Evolutionary conservation across 2,329 filamentous ascomycete species (phyloP).

Genomic region (Neofusicoccum sp.): DNA sequence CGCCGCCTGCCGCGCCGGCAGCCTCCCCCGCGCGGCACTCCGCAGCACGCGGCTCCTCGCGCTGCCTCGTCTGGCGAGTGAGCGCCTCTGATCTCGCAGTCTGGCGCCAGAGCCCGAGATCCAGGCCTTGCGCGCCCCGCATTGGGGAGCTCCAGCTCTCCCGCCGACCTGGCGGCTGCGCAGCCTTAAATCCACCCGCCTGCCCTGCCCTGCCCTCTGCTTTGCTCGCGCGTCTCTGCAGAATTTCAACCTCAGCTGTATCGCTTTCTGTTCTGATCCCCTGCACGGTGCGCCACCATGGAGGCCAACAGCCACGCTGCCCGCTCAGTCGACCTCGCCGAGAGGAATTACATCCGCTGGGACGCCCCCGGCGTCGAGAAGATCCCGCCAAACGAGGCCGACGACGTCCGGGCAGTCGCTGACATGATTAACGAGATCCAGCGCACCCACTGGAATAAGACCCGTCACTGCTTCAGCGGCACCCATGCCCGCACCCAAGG

Average conservation of each 20-base stretch:
- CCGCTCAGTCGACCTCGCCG: background rate
- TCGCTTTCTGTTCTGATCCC: background rate
- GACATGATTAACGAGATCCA: slow-evolving; percentile 48
- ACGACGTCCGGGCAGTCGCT: slow-evolving; percentile 47
- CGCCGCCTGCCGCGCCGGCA: no score
- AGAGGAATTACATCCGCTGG: slow-evolving; percentile 41
- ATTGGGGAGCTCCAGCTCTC: background rate
- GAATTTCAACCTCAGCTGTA: background rate
- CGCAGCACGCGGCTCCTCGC: background rate
- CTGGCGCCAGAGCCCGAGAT: background rate
- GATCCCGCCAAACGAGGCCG: slow-evolving; percentile 39
- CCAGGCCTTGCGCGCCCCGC: background rate
- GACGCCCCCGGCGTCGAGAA: slow-evolving; percentile 42
- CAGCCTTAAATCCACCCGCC: background rate
- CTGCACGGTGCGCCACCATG: background rate
- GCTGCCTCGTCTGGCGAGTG: background rate
- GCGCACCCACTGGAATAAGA: slow-evolving; percentile 44
- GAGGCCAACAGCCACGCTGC: background rate
- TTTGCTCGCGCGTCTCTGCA: background rate
- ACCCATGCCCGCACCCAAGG: slow-evolving; percentile 50
- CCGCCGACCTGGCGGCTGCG: background rate
- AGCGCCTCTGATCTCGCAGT: background rate
- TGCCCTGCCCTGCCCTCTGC: background rate
- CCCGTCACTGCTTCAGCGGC: slow-evolving; percentile 37
- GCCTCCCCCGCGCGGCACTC: no score